Conservation (phyloP, 2,329 filamentous ascomycete species). For the Aureobasidium sp. region DNA sequence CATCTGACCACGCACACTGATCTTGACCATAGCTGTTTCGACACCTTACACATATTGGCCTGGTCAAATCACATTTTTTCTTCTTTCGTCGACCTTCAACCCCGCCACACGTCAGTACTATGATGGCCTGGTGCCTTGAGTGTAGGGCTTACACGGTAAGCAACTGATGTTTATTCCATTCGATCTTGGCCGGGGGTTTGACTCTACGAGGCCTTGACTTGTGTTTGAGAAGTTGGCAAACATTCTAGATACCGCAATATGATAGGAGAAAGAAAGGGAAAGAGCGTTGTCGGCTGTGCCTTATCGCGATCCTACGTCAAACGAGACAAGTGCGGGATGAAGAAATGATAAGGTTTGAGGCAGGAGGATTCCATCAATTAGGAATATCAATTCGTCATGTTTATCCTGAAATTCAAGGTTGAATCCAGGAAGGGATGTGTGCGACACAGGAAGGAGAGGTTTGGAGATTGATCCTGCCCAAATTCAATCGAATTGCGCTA, state of each 20-base stretch:
- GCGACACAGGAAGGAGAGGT: neutral
- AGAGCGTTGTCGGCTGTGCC: neutral
- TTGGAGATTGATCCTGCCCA: neutral
- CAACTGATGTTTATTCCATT: slow-evolving; percentile 13
- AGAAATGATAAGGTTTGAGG: neutral
- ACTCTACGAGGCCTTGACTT: slow-evolving; percentile 9
- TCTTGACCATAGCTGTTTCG: slow-evolving; percentile 13
- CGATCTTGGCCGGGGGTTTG: slow-evolving; percentile 5
- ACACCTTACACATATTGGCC: slow-evolving; percentile 16
- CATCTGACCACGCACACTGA: neutral
- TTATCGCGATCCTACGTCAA: neutral
- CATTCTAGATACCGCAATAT: slow-evolving; percentile 9
- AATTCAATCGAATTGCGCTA: neutral
- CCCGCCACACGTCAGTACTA: neutral
- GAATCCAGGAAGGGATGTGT: neutral
- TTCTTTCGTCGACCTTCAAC: slow-evolving; percentile 18
- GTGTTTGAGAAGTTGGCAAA: slow-evolving; percentile 16
- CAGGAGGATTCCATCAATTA: no score
- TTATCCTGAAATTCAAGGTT: neutral
- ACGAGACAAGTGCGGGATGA: neutral
- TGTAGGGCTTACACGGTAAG: slow-evolving; percentile 15
- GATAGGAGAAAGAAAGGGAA: neutral
- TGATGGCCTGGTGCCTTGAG: neutral
- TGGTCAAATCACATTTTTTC: slow-evolving; percentile 18
- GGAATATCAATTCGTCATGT: neutral